These are phyloP conservation scores for Linum trigynum DNA, from an alignment of 345 rosid genomes.

Conservation along the genomic window DNA sequence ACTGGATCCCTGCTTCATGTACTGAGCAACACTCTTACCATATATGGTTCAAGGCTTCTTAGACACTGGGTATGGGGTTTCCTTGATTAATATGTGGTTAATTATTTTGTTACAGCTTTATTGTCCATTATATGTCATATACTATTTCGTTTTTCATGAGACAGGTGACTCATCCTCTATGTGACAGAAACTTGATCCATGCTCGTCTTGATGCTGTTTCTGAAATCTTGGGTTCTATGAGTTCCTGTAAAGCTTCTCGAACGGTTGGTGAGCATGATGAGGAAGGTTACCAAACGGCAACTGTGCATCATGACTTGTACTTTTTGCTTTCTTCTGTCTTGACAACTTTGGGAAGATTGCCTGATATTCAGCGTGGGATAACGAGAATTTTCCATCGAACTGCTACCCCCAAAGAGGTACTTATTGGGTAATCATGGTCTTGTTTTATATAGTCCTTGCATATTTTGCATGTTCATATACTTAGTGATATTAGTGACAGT, in stretches of 20 bases:
- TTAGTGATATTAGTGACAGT: constrained; percentile 43
- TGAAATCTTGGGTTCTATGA: constrained; percentile 79
- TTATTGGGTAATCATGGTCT: neutral
- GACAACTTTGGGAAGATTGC: constrained; percentile 61
- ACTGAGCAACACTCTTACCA: constrained; percentile 74
- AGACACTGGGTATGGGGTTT: constrained; percentile 71
- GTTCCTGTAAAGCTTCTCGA: constrained; percentile 42
- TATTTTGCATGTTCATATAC: constrained; percentile 15
- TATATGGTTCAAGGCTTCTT: constrained; percentile 81
- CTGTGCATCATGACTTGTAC: constrained; percentile 37
- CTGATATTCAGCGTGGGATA: constrained; percentile 93
- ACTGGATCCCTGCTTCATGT: constrained; percentile 66
- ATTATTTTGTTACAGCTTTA: constrained; percentile 3
- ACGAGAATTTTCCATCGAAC: constrained; percentile 89
- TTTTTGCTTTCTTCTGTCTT: constrained; percentile 56
- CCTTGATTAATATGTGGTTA: neutral
- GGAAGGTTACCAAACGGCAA: constrained; percentile 32
- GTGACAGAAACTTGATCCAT: constrained; percentile 65
- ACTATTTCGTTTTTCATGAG: constrained; percentile 16
- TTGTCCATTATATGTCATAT: constrained; percentile 5
- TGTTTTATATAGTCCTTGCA: neutral
- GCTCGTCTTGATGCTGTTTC: constrained; percentile 98
- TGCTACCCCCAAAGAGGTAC: constrained; percentile 83
- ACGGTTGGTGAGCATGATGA: constrained; percentile 24
- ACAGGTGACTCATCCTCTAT: constrained; percentile 90